Evolutionary conservation across 2,329 filamentous ascomycete species (phyloP), one percentile per base, ranked within the genome.

Genomic region (Aspergillus fischeri): DNA sequence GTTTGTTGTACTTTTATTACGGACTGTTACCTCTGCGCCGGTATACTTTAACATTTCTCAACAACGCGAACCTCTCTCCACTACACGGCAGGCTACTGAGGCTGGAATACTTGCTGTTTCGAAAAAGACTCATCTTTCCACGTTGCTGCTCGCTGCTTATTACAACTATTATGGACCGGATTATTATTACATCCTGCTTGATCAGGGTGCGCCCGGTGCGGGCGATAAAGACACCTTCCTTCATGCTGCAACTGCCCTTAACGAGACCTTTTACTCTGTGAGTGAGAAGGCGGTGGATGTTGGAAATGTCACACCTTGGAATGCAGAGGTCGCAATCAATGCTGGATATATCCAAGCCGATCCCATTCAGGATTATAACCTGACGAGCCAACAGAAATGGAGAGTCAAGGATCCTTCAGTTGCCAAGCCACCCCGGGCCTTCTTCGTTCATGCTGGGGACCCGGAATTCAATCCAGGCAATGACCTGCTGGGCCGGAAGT

Each of bases 41-140:
- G 60, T 71, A 17, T 76, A 72, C 55, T 78, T 74, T 60, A 63
- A 70, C 32, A 74, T 78, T 32, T 74, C 74, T 3, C 73, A 72
- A n/a, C 67, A 71, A 41, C 60, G 67, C 3, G 63, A 63, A 3
- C 70, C 71, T 0, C 59, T 67, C 4, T 65, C 73, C 47, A 67
- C 65, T 9, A 57, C 62, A 3, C 70, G 72, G 10, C 68, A 70
- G 54, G 67, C 73, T 6, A 69, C 71, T 1, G 70, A 74, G 51
- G 65, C 73, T 0, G 72, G 73, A 1, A 63, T 64, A 3, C 62
- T 75, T 25, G 57, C 74, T 8, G 61, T 74, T 6, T 73, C 70
- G 1, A 75, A 74, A 50, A 63, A 65, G 49, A 68, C 65, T 0
- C 73, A 75, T 53, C 63, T 67, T 5, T 52, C 59, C 1, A 64